A percentile compares a stretch with the other conserved stretches of the same genome.
Conservation (phyloP, 176 grass and related monocot species). For the Phyllostachys edulis region DNA sequence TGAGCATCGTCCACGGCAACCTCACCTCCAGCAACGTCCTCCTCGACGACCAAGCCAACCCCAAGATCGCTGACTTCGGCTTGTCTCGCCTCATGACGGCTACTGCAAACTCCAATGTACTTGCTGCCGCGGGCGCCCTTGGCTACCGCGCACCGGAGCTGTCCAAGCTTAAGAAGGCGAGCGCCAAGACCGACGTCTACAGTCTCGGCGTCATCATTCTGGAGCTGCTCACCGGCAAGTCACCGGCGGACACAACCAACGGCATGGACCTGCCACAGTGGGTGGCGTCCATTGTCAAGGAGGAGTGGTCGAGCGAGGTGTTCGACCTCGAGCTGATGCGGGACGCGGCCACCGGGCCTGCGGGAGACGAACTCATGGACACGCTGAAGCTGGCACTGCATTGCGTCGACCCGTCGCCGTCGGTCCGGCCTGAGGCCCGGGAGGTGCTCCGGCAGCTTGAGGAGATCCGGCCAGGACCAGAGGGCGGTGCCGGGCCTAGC, state of each 20-base stretch:
- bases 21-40: conserved; percentile 73
- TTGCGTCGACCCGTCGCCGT: conserved; percentile 64
- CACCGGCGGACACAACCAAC: conserved; percentile 66
- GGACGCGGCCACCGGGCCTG: conserved; percentile 30
- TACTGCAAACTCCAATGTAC: conserved; percentile 60
- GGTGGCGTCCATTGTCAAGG: conserved; percentile 76
- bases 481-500: conserved; percentile 14
- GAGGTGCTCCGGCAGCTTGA: conserved; percentile 75
- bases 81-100: conserved; percentile 77
- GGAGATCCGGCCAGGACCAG: conserved; percentile 62
- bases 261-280: conserved; percentile 79
- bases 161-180: conserved; percentile 81
- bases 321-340: conserved; percentile 85
- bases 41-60: conserved; percentile 47
- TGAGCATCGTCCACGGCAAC: conserved; percentile 68
- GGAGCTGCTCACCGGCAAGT: conserved; percentile 82
- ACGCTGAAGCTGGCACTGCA: conserved; percentile 82
- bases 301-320: conserved; percentile 89
- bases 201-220: conserved; percentile 84
- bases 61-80: conserved; percentile 66
- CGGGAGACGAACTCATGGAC: conserved; percentile 72
- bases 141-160: conserved; percentile 77
- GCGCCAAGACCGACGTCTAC: conserved; percentile 76
- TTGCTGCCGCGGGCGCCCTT: conserved; percentile 54
- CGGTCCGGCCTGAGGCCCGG: conserved; percentile 47